Percentiles rank a stretch among this genome's conserved stretches.
These are phyloP conservation scores for Skeletonema costatum DNA, from an alignment of 108 stramenopile genomes.

Conservation along the genomic window DNA sequence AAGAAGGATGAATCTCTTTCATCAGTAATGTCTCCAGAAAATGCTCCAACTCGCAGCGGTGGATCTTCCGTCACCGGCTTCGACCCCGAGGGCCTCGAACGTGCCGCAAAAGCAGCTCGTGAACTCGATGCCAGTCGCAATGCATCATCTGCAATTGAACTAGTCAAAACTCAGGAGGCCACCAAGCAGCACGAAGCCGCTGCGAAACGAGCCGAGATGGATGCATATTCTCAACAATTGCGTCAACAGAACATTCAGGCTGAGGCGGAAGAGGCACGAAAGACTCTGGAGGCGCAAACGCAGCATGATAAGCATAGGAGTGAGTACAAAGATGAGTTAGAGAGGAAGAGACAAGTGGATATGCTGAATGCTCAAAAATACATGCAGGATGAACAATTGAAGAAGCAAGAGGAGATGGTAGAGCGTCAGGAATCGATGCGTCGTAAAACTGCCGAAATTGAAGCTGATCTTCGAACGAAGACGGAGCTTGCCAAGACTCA, in stretches of 20 bases:
- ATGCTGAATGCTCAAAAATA: conserved; percentile 95
- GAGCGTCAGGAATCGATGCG: conserved; percentile 95
- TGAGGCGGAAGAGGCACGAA: conserved; percentile 94
- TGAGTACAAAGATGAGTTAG: conserved; percentile 94
- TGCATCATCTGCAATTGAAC: conserved; percentile 83
- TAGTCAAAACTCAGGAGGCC: conserved; percentile 93
- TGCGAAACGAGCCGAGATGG: conserved; percentile 88
- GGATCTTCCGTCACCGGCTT: conserved; percentile 76
- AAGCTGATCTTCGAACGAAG: conserved; percentile 90
- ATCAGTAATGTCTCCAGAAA: conserved; percentile 79
- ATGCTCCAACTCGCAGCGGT: conserved; percentile 64
- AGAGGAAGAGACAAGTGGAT: conserved; percentile 96
- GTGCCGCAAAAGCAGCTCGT: conserved; percentile 92
- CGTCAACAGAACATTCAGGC: conserved; percentile 89
- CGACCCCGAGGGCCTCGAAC: conserved; percentile 94
- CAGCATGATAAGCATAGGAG: conserved; percentile 91
- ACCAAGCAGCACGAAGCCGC: conserved; percentile 94
- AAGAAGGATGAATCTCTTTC: conserved; percentile 72
- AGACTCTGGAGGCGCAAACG: conserved; percentile 93
- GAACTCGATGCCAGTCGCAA: conserved; percentile 85
- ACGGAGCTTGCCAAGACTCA: conserved; percentile 90
- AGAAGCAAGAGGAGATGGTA: conserved; percentile 96
- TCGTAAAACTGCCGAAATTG: conserved; percentile 96
- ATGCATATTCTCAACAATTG: conserved; percentile 89
- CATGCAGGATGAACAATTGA: conserved; percentile 95